Evolutionary conservation across 1,139 yeast species (phyloP).

Genomic region (Blastobotrys illinoisensis): DNA sequence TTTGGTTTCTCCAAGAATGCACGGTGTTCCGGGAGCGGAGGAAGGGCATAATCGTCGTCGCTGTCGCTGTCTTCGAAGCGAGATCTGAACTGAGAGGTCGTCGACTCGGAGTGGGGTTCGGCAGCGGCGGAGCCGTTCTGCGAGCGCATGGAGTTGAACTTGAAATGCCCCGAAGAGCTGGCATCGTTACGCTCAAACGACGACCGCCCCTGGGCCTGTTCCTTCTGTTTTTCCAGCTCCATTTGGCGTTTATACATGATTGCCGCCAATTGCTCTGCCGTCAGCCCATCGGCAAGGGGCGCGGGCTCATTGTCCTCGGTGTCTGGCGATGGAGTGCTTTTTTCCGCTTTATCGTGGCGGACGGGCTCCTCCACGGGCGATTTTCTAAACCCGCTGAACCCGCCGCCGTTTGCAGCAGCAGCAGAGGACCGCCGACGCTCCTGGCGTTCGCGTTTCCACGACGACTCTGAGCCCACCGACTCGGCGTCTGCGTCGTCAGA

Average conservation of each 20-base stretch:
- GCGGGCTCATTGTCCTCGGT: neutral
- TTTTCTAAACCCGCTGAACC: conserved; percentile 6
- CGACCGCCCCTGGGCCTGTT: neutral
- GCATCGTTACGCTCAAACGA: neutral
- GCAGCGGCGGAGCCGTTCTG: neutral
- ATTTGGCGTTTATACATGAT: neutral
- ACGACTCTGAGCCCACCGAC: conserved; percentile 28
- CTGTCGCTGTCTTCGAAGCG: conserved; percentile 33
- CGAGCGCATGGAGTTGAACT: neutral
- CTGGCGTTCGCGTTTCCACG: conserved; percentile 27
- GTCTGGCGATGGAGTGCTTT: neutral
- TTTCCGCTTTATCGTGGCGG: neutral
- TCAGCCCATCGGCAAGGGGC: neutral
- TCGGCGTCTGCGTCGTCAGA: conserved; percentile 25
- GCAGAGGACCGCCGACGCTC: conserved; percentile 6
- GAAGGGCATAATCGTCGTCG: conserved; percentile 19
- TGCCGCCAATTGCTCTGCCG: neutral
- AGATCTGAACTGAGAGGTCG: conserved; percentile 24
- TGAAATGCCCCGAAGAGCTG: neutral
- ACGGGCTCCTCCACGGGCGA: neutral
- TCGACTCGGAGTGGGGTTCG: neutral
- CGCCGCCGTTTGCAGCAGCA: conserved; percentile 2
- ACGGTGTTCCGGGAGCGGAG: conserved; percentile 10
- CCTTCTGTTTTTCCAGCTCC: neutral
- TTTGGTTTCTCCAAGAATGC: conserved; percentile 4